These are phyloP conservation scores for Psilocybe subaeruginosa DNA, from an alignment of 768 basidiomycete genomes.

Conservation along the genomic window DNA sequence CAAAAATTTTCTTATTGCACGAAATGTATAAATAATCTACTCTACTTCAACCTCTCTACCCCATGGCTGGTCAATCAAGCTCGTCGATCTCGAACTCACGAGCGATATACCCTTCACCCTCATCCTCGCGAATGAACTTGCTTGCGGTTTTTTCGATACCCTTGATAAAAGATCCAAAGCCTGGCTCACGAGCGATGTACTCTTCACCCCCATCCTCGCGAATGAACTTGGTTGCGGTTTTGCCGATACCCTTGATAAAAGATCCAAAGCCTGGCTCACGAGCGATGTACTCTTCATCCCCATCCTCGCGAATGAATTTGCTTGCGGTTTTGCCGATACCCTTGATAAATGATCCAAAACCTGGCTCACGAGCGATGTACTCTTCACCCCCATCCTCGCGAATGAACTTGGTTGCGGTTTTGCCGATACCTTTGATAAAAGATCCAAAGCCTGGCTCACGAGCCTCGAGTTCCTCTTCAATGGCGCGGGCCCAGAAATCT, in stretches of 20 bases:
- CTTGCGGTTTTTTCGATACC: neutral
- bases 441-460: neutral
- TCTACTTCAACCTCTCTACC: neutral
- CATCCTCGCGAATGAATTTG: too few relatives aligned
- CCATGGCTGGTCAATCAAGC: neutral
- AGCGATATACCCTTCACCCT: slow-evolving; percentile 1
- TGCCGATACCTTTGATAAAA: slow-evolving; percentile 2
- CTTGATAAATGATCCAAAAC: neutral
- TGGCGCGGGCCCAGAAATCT: neutral
- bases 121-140: slow-evolving; percentile 8
- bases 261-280: neutral
- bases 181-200: slow-evolving; percentile 2
- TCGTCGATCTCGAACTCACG: slow-evolving; percentile 6
- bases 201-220: neutral
- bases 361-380: neutral
- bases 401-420: neutral
- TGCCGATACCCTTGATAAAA: slow-evolving; percentile 3
- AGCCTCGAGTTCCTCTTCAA: slow-evolving; percentile 7
- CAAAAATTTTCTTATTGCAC: neutral
- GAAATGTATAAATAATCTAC: neutral
- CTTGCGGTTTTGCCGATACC: too few relatives aligned
- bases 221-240: neutral
- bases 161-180: slow-evolving; percentile 2
- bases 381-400: neutral
- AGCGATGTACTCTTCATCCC: neutral